Conservation (phyloP, 345 rosid species). For the Gynandropsis gynandra region DNA sequence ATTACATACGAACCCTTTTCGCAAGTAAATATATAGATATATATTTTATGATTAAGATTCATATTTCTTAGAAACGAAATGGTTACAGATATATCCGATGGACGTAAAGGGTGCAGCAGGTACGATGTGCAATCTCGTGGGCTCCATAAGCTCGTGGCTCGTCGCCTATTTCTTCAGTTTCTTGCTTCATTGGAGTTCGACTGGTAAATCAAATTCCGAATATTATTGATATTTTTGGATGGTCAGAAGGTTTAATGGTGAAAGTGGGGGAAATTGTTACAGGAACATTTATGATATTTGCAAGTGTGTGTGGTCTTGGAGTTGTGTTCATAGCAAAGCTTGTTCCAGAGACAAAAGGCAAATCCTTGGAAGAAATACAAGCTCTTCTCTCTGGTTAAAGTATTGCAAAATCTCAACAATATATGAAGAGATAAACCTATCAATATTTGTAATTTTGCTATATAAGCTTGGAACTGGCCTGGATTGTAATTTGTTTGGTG, state of each 20-base stretch:
- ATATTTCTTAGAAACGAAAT: not conserved
- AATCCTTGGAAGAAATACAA: slow-evolving; percentile 46
- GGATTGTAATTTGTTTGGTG: not conserved
- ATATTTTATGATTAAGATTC: not conserved
- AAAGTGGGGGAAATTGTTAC: too few relatives aligned
- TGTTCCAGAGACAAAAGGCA: slow-evolving; percentile 54
- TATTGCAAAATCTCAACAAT: too few relatives aligned
- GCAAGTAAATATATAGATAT: not conserved
- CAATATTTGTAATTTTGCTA: too few relatives aligned
- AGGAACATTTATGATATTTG: slow-evolving; percentile 38
- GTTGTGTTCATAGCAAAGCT: slow-evolving; percentile 34
- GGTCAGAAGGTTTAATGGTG: too few relatives aligned
- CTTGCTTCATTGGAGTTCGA: slow-evolving; percentile 47
- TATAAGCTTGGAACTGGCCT: not conserved
- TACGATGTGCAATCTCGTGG: slow-evolving; percentile 38
- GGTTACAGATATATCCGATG: slow-evolving; percentile 42
- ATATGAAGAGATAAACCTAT: too few relatives aligned
- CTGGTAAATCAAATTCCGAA: slow-evolving; percentile 22
- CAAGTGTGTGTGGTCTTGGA: slow-evolving; percentile 22
- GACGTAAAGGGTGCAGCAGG: slow-evolving; percentile 53
- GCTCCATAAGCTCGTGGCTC: slow-evolving; percentile 44
- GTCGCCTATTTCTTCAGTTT: slow-evolving; percentile 39
- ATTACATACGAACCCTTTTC: not conserved
- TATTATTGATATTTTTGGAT: not conserved
- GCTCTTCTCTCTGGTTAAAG: too few relatives aligned